These are phyloP conservation scores for Lactarius tabidus DNA, from an alignment of 768 basidiomycete genomes.

Conservation along the genomic window DNA sequence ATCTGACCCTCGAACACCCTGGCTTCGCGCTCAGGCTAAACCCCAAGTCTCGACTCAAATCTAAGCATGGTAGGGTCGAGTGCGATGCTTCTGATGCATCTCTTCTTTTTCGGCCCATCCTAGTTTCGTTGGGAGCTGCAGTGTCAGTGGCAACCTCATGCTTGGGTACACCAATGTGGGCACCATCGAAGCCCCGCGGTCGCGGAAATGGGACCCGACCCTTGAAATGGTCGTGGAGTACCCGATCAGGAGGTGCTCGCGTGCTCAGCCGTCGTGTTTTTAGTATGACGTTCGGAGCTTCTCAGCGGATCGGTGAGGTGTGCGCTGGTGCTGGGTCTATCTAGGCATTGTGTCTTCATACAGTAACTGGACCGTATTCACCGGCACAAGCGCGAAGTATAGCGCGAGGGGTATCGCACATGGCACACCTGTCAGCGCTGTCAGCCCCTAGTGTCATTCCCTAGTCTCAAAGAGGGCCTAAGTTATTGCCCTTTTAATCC, in stretches of 20 bases:
- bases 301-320: not conserved
- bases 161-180: not conserved
- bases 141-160: not conserved
- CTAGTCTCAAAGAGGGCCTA: not conserved
- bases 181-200: not conserved
- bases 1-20: too few relatives aligned
- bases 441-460: not conserved
- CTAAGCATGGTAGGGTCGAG: not conserved
- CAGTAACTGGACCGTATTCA: too few relatives aligned
- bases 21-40: not conserved
- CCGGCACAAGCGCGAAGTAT: not conserved
- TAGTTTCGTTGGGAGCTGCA: not conserved
- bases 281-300: not conserved
- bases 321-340: not conserved
- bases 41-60: not conserved
- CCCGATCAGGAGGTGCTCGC: not conserved
- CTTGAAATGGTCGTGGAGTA: not conserved
- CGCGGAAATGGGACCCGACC: not conserved
- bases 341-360: not conserved
- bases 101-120: not conserved
- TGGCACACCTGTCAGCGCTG: too few relatives aligned
- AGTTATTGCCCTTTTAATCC: not conserved
- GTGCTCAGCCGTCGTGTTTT: not conserved
- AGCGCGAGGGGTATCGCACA: not conserved
- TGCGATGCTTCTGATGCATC: not conserved